Base-by-base conservation (phyloP, 2,329 filamentous ascomycete species). In the Purpureocillium lavendulum region DNA sequence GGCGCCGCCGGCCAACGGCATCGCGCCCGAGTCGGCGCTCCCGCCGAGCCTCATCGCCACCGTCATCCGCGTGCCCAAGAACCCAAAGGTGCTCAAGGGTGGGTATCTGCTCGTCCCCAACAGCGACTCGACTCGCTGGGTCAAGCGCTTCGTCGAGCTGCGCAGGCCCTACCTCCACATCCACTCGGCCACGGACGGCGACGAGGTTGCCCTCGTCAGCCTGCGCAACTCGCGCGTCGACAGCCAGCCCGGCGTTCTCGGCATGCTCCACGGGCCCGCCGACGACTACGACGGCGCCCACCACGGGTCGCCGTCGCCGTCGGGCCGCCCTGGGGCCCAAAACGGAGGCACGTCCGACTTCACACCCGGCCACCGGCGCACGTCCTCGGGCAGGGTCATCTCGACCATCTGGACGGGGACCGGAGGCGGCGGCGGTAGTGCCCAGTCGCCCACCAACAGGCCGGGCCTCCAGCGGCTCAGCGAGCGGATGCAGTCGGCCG, bases 81-180 rank as follows among this genome's bases (percentile, higher is more conserved):
- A 92, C 50, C 77, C 82, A 2, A 78, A 77, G 33, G 73, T 92
- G 1, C 71, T 94, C 50, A 95, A 94, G 64, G 82, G 86, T 13
- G 89, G 89, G 13, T 94, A 92, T 59, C 75, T 98, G 13, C 71
- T 97, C 33, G 85, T 86, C 3, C 88, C 88, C 1, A 88, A 88
- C 54, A 82, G 80, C 40, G 82, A 86, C 39, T 86, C 82, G 29
- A 84, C 81, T 16, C 78, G 84, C 45, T 98, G 92, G 92, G 76
- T 92, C 21, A 87, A 89, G 51, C 82, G 90, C 32, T 97, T 94
- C 55, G 87, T 96, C 36, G 92, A 98, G 63, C 75, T 98, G 21
- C 79, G 92, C 26, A 76, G 84, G 38, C 92, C 92, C 0, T 98
- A 97, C 57, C 71, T 98, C 39, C 88, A 97, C 60, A 77, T 98